Evolutionary conservation across 306 rosid species (phyloP).

Genomic region (Adenanthera pavonina): DNA sequence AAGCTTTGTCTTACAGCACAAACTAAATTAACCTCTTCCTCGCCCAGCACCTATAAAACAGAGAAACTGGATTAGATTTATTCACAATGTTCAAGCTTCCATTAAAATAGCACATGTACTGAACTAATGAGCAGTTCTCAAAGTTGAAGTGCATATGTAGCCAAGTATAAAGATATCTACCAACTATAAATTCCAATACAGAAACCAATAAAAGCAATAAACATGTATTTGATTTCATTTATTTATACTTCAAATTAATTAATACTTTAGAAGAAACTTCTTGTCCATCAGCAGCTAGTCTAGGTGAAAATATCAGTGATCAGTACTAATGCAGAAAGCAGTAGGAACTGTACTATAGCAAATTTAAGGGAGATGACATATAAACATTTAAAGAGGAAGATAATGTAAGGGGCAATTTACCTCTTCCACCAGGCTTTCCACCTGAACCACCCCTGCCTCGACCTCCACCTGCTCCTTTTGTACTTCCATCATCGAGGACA

Average conservation of each 20-base stretch:
- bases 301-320: slow-evolving; percentile 9
- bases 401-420: slow-evolving; percentile 49
- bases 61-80: slow-evolving; percentile 31
- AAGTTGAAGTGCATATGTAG: background rate
- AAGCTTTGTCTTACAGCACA: slow-evolving; percentile 28
- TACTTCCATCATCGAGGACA: slow-evolving; percentile 79
- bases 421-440: slow-evolving; percentile 85
- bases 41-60: slow-evolving; percentile 61
- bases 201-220: background rate
- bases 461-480: slow-evolving; percentile 75
- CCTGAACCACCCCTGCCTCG: slow-evolving; percentile 91
- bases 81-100: slow-evolving; percentile 9
- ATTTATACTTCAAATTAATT: slow-evolving; percentile 9
- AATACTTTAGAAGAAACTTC: background rate
- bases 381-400: slow-evolving; percentile 21
- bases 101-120: background rate
- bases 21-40: slow-evolving; percentile 64
- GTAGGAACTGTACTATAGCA: background rate
- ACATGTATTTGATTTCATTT: background rate
- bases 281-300: slow-evolving; percentile 3
- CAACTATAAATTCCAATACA: background rate
- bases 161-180: background rate
- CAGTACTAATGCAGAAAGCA: background rate
- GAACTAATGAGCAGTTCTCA: background rate
- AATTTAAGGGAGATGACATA: slow-evolving; percentile 12